Conservation (phyloP, 345 rosid genomes). For the Ailanthus altissimus region DNA sequence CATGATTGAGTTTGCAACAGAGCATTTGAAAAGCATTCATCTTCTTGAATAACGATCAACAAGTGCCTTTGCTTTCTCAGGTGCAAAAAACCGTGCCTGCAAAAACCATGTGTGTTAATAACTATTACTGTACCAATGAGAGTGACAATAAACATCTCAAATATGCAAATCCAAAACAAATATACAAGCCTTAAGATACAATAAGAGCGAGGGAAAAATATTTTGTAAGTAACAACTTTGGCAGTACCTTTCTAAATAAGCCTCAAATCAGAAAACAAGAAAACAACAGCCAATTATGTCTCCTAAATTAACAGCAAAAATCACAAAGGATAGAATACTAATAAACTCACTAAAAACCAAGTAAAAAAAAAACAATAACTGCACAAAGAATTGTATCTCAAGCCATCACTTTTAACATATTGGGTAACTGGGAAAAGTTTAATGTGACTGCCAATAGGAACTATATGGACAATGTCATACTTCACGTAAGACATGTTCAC, state of each 20-base stretch:
- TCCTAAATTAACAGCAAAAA: neutral
- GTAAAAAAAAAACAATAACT: neutral
- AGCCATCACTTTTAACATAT: too few relatives aligned
- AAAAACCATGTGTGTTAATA: slow-evolving; percentile 13
- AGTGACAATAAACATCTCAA: neutral
- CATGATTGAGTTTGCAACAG: neutral
- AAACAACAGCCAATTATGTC: neutral
- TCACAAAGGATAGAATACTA: neutral
- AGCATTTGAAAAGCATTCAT: slow-evolving; percentile 28
- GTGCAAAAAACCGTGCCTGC: slow-evolving; percentile 95
- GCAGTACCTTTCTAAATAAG: neutral
- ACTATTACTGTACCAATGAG: neutral
- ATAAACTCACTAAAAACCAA: too few relatives aligned
- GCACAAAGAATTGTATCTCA: too few relatives aligned
- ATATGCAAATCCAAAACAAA: neutral
- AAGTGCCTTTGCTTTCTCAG: slow-evolving; percentile 79
- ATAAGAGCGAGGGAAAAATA: neutral
- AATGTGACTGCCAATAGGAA: neutral
- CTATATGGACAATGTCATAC: neutral
- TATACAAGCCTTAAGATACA: neutral
- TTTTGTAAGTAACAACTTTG: neutral
- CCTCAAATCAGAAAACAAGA: neutral
- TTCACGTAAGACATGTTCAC: neutral
- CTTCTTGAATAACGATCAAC: slow-evolving; percentile 78
- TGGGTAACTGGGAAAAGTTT: neutral